Evolutionary conservation across 2,329 filamentous ascomycete genomes (phyloP).

Genomic region (Rhinocladiella mackenziei): DNA sequence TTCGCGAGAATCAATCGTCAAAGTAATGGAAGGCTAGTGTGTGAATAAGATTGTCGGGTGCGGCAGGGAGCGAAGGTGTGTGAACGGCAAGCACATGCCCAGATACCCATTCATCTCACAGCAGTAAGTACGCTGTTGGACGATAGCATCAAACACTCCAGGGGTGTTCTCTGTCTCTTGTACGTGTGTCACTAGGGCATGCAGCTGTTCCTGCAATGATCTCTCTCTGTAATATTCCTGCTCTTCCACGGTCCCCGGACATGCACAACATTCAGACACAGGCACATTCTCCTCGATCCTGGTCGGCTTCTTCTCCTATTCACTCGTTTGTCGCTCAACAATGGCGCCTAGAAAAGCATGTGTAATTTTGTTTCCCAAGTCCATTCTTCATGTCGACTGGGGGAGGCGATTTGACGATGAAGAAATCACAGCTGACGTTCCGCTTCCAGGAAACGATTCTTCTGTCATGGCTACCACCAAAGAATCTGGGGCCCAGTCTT

Average conservation of each 20-base stretch:
- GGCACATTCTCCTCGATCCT: slow-evolving; percentile 3
- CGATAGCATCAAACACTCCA: slow-evolving; percentile 3
- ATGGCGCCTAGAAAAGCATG: slow-evolving; percentile 15
- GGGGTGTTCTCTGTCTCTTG: slow-evolving; percentile 2
- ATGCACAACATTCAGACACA: not conserved
- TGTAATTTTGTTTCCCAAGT: slow-evolving; percentile 7
- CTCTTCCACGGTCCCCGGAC: not conserved
- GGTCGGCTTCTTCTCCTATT: slow-evolving; percentile 1
- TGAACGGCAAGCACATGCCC: slow-evolving; percentile 11
- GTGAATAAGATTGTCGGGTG: slow-evolving; percentile 11
- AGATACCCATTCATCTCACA: slow-evolving; percentile 9
- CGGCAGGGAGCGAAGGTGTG: slow-evolving; percentile 20
- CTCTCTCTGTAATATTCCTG: not conserved
- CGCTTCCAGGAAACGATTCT: slow-evolving; percentile 17
- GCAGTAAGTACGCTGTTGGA: slow-evolving; percentile 13
- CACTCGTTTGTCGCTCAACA: slow-evolving; percentile 1
- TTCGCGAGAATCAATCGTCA: too few relatives aligned
- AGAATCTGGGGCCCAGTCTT: slow-evolving; percentile 6
- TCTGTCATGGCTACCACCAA: slow-evolving; percentile 16
- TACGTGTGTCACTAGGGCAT: slow-evolving; percentile 5
- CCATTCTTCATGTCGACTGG: slow-evolving; percentile 12
- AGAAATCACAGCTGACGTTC: slow-evolving; percentile 23
- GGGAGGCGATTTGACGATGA: slow-evolving; percentile 21
- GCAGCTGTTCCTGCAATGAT: too few relatives aligned
- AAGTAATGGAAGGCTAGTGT: slow-evolving; percentile 9